These are phyloP conservation scores for Sporothrix mexicana DNA, from an alignment of 2,329 filamentous ascomycete genomes.

Conservation along the genomic window DNA sequence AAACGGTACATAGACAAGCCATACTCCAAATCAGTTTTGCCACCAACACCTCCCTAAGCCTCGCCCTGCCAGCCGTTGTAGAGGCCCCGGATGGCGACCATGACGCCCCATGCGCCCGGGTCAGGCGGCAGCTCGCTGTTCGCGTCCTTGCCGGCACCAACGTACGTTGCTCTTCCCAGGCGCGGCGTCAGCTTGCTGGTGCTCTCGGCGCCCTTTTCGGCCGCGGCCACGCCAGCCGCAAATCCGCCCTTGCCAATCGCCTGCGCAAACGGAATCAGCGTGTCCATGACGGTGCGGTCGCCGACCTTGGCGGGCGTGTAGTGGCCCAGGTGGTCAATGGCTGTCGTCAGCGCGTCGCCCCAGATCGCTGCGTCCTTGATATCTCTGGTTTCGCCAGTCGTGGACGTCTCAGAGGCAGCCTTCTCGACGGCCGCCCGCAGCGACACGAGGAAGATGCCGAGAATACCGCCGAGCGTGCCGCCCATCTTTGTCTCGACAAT, in stretches of 20 bases:
- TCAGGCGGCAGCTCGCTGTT: conserved; percentile 65
- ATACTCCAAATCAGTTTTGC: conserved; percentile 1
- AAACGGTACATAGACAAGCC: neutral
- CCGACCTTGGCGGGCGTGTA: conserved; percentile 63
- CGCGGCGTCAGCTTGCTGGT: conserved; percentile 70
- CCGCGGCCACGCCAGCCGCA: conserved; percentile 62
- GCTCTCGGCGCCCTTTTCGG: conserved; percentile 63
- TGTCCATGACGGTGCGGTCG: conserved; percentile 64
- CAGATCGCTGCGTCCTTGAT: conserved; percentile 46
- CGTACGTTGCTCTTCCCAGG: conserved; percentile 71
- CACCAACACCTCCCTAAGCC: neutral
- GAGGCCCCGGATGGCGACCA: conserved; percentile 58
- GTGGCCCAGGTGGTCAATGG: conserved; percentile 54
- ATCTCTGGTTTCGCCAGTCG: conserved; percentile 4
- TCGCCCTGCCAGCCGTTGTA: conserved; percentile 35
- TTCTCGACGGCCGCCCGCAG: conserved; percentile 49
- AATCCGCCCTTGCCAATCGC: conserved; percentile 56
- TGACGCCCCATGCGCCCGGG: conserved; percentile 73
- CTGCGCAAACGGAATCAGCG: conserved; percentile 60
- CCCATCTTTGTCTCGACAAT: conserved; percentile 64
- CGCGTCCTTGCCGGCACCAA: conserved; percentile 59
- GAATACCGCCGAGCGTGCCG: conserved; percentile 57
- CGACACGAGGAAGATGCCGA: conserved; percentile 62
- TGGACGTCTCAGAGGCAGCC: conserved; percentile 25
- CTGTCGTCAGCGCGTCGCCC: conserved; percentile 51